A percentile compares a stretch with the other conserved stretches of the same genome.
Evolutionary conservation across 1,139 yeast species (phyloP).

Genomic region (Geotrichum restrictum): DNA sequence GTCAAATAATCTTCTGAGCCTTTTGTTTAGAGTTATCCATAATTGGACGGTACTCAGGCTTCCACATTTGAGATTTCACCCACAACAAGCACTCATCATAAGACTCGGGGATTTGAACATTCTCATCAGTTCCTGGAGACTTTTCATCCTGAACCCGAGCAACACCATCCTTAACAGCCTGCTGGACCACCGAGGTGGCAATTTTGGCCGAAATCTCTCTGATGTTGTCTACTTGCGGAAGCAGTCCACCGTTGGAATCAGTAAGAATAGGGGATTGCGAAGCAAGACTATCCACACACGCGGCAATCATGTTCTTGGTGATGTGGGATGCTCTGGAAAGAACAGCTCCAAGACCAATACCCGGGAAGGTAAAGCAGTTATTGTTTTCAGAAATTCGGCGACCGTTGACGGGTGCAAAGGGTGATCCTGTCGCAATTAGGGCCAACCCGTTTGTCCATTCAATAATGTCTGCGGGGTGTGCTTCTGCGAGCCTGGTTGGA

Average conservation of each 20-base stretch:
- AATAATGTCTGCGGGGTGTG: conserved; percentile 82
- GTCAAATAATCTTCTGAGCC: no score
- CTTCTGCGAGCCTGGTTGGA: conserved; percentile 94
- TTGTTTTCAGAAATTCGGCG: conserved; percentile 86
- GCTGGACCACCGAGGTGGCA: conserved; percentile 88
- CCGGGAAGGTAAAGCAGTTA: conserved; percentile 96
- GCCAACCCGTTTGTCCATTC: conserved; percentile 91
- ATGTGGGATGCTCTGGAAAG: conserved; percentile 75
- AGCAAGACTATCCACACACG: conserved; percentile 90
- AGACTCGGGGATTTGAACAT: conserved; percentile 75
- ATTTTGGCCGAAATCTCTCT: conserved; percentile 83
- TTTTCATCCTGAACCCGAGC: conserved; percentile 64
- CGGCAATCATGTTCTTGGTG: conserved; percentile 87
- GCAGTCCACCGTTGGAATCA: conserved; percentile 77
- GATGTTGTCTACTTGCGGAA: conserved; percentile 83
- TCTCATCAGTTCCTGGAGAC: conserved; percentile 46
- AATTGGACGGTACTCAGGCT: conserved; percentile 83
- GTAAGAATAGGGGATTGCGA: conserved; percentile 67
- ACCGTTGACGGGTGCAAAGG: conserved; percentile 91
- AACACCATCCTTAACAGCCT: conserved; percentile 78
- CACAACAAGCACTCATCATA: conserved; percentile 75
- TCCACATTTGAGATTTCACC: conserved; percentile 96
- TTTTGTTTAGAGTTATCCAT: conserved; percentile 37
- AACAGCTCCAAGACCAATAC: conserved; percentile 93
- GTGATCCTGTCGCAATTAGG: conserved; percentile 95